A percentile compares a stretch with the other conserved stretches of the same genome.
Evolutionary conservation across 225 moss, liverwort and hornwort species (phyloP).

Genomic region (Polytrichum commune): DNA sequence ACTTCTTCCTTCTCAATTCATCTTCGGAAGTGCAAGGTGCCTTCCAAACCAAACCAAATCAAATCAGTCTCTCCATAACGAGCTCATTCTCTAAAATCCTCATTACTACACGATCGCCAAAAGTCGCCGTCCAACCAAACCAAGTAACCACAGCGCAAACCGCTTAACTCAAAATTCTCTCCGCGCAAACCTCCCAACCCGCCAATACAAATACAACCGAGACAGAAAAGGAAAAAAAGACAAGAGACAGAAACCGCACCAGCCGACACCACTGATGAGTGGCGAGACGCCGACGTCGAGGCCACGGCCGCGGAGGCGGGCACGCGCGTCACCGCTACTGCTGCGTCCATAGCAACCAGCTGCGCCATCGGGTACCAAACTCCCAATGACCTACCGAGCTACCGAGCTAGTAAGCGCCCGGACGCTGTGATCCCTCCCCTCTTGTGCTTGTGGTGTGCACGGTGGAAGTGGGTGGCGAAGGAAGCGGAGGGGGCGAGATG

Average conservation of each 20-base stretch:
- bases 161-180: background rate
- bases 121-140: background rate
- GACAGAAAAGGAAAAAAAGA: background rate
- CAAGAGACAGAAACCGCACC: slow-evolving; percentile 15
- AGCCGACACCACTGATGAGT: slow-evolving; percentile 10
- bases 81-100: too few species aligned
- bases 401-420: too few species aligned
- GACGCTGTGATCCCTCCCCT: too few species aligned
- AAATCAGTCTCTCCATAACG: background rate
- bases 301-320: background rate
- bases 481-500: too few species aligned
- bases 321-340: background rate
- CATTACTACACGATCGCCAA: background rate
- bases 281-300: slow-evolving; percentile 14
- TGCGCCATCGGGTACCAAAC: background rate
- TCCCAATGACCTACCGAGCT: too few species aligned
- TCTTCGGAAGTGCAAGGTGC: background rate
- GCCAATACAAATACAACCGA: background rate
- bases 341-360: slow-evolving; percentile 4
- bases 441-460: too few species aligned
- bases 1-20: too few species aligned
- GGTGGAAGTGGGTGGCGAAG: too few species aligned
- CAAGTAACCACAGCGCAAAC: background rate
- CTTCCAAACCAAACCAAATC: background rate
- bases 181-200: background rate